Conservation (phyloP, 192 early-diverging fungal species). For the Gaertneriomyces sp. region DNA sequence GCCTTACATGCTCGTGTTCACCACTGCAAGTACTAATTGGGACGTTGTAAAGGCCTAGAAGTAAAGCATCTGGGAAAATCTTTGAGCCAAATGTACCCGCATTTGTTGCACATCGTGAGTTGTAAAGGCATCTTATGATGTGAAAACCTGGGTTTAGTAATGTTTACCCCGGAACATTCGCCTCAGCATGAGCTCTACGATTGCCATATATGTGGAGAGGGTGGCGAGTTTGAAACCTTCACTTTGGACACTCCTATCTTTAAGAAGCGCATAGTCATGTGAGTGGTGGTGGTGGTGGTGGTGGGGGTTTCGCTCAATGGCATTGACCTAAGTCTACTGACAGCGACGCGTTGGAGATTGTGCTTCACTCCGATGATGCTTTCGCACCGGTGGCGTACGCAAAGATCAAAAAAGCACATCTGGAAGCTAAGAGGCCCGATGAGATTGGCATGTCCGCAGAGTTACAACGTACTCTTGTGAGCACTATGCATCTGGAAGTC, state of each 20-base stretch:
- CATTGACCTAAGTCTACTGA: not conserved
- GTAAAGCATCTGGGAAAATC: constrained; percentile 71
- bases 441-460: constrained; percentile 30
- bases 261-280: constrained; percentile 77
- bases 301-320: no score
- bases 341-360: constrained; percentile 67
- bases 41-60: constrained; percentile 55
- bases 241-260: constrained; percentile 92
- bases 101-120: constrained; percentile 64
- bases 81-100: constrained; percentile 72
- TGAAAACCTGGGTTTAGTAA: not conserved
- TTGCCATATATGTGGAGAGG: constrained; percentile 91
- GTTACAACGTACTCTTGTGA: not conserved
- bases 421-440: constrained; percentile 59
- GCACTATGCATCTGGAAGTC: no score
- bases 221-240: constrained; percentile 95
- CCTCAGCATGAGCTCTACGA: constrained; percentile 68
- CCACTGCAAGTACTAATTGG: not conserved
- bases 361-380: constrained; percentile 78
- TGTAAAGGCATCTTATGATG: not conserved
- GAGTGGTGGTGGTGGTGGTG: no score
- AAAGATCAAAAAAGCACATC: constrained; percentile 58
- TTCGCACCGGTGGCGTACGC: constrained; percentile 83
- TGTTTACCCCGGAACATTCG: not conserved
- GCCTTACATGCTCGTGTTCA: not conserved